phyloP scores from a whole-genome alignment of 2,329 filamentous ascomycete species.

The Nothophoma quercina region DNA sequence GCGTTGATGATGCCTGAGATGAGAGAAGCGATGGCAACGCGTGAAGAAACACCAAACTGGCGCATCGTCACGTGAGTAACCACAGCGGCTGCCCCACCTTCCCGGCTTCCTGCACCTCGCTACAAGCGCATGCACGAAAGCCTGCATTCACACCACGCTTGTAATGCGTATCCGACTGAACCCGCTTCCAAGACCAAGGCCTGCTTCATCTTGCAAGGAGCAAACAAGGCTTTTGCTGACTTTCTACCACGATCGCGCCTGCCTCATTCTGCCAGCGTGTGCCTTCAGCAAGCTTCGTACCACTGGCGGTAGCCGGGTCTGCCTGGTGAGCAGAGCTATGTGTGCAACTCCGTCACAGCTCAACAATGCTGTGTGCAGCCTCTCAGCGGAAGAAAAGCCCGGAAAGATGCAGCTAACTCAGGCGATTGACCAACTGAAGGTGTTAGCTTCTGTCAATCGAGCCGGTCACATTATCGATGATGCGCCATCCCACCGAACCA shows the following conservation, averaged over 20 bases:
- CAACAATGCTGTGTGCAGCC: slow-evolving; percentile 33
- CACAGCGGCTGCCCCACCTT: slow-evolving; percentile 5
- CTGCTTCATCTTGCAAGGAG: slow-evolving; percentile 22
- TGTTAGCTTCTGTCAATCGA: background rate
- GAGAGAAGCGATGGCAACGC: slow-evolving; percentile 24
- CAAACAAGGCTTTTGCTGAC: slow-evolving; percentile 34
- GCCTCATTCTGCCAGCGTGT: background rate
- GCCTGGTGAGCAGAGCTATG: slow-evolving; percentile 23
- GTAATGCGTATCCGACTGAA: slow-evolving; percentile 32
- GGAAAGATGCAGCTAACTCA: slow-evolving; percentile 19
- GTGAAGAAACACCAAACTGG: slow-evolving; percentile 20
- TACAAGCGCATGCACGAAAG: slow-evolving; percentile 6
- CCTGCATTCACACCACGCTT: slow-evolving; percentile 12
- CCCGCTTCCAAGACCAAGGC: slow-evolving; percentile 32
- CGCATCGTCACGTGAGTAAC: slow-evolving; percentile 7
- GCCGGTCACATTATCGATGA: slow-evolving; percentile 21
- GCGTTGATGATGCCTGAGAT: slow-evolving; percentile 25
- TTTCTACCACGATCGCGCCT: background rate
- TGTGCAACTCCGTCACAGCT: slow-evolving; percentile 21
- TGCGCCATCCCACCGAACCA: slow-evolving; percentile 28
- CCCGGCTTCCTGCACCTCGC: slow-evolving; percentile 7
- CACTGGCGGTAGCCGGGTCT: too few species aligned
- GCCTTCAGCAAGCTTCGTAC: slow-evolving; percentile 1
- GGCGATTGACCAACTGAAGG: background rate
- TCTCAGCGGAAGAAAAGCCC: slow-evolving; percentile 17